Conservation (phyloP, 176 grass and related monocot genomes). For the Triticum dicoccoides region DNA sequence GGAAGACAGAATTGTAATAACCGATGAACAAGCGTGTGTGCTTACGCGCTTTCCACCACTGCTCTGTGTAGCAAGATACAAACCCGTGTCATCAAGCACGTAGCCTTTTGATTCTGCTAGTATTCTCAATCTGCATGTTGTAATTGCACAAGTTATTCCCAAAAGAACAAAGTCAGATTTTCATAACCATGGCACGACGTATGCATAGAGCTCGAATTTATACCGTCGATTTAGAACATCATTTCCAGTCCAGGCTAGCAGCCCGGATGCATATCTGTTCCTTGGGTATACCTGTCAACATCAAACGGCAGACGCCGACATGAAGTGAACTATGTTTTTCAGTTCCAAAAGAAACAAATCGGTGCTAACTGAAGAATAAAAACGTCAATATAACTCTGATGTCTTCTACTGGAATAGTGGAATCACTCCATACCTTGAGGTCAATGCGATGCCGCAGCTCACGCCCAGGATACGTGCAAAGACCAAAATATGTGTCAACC, state of each 20-base stretch:
- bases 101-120: constrained; percentile 91
- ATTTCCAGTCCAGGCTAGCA: constrained; percentile 94
- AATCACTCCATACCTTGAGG: constrained; percentile 64
- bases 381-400: neutral
- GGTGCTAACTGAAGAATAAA: neutral
- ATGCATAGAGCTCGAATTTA: neutral
- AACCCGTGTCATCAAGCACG: constrained; percentile 75
- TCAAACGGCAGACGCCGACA: neutral
- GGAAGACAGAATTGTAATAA: neutral
- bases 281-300: constrained; percentile 71
- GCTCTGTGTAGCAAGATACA: constrained; percentile 65
- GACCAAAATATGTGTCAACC: constrained; percentile 97
- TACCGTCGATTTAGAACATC: constrained; percentile 95
- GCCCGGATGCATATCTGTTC: constrained; percentile 76
- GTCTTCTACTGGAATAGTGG: neutral
- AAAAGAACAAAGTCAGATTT: neutral
- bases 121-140: constrained; percentile 65
- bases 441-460: constrained; percentile 80
- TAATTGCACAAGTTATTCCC: neutral
- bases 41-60: constrained; percentile 67
- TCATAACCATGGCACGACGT: neutral
- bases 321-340: neutral
- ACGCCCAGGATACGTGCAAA: constrained; percentile 85
- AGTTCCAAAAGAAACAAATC: constrained; percentile 6
- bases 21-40: neutral